Conservation (phyloP, 805 yeast genomes). For the Trichomonascus vanleenenianus region DNA sequence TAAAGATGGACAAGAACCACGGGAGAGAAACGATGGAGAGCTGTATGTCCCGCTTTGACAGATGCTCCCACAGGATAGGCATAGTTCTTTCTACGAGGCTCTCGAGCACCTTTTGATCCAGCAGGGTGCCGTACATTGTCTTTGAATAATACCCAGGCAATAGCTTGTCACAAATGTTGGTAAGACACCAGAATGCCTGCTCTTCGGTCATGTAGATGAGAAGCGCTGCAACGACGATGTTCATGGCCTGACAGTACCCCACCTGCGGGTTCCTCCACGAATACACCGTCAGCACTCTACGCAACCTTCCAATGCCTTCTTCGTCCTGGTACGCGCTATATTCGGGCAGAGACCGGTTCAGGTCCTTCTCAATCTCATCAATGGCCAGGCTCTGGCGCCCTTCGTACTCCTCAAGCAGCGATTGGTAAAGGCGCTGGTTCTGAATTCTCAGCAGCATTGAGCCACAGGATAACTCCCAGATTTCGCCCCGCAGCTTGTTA, state of each 20-base stretch:
- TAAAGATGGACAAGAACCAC: conserved; percentile 87
- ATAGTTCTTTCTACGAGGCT: conserved; percentile 79
- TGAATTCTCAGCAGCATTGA: conserved; percentile 67
- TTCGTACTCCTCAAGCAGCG: conserved; percentile 50
- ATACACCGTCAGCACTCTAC: conserved; percentile 87
- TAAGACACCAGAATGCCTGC: conserved; percentile 92
- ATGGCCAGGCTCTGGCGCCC: conserved; percentile 72
- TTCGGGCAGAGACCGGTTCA: conserved; percentile 91
- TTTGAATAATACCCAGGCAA: conserved; percentile 95
- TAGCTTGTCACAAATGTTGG: conserved; percentile 69
- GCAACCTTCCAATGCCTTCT: conserved; percentile 76
- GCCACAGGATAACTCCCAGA: conserved; percentile 92
- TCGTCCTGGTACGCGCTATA: conserved; percentile 85
- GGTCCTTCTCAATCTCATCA: conserved; percentile 94
- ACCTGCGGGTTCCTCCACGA: conserved; percentile 96
- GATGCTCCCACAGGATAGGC: conserved; percentile 84
- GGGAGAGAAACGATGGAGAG: conserved; percentile 89
- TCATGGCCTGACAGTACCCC: conserved; percentile 99
- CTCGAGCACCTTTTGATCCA: conserved; percentile 93
- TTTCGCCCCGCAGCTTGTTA: conserved; percentile 88
- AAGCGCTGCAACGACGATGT: conserved; percentile 53
- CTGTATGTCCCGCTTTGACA: conserved; percentile 73
- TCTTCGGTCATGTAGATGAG: conserved; percentile 77
- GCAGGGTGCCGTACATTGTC: conserved; percentile 93
- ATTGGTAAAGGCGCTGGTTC: conserved; percentile 50